Percentiles rank a stretch among this genome's conserved stretches.
phyloP scores from a whole-genome alignment of 2,329 filamentous ascomycete genomes.

The Xylaria sp. region DNA sequence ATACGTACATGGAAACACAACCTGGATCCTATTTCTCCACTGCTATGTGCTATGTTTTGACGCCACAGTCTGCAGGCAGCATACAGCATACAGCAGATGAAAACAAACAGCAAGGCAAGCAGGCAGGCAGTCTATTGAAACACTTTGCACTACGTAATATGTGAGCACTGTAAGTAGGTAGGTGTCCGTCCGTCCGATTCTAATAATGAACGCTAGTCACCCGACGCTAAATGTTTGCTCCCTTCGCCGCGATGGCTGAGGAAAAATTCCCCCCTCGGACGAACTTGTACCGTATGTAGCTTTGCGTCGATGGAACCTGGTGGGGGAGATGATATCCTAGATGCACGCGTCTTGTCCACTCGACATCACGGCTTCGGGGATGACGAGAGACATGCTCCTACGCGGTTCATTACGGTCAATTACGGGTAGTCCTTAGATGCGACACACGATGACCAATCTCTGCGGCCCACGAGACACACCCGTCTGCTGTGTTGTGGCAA shows the following conservation, averaged over 20 bases:
- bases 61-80: slow-evolving; percentile 25
- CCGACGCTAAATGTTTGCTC: slow-evolving; percentile 35
- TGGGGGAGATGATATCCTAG: slow-evolving; percentile 12
- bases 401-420: slow-evolving; percentile 35
- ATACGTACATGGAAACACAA: slow-evolving; percentile 15
- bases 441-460: slow-evolving; percentile 51
- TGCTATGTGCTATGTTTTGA: slow-evolving; percentile 14
- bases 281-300: slow-evolving; percentile 32
- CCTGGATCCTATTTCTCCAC: slow-evolving; percentile 17
- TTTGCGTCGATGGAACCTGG: slow-evolving; percentile 10
- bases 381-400: slow-evolving; percentile 47
- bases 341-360: slow-evolving; percentile 36
- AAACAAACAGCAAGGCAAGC: slow-evolving; percentile 22
- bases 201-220: neutral
- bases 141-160: slow-evolving; percentile 9
- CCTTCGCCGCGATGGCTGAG: slow-evolving; percentile 25
- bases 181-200: slow-evolving; percentile 19
- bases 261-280: slow-evolving; percentile 30
- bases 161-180: slow-evolving; percentile 15
- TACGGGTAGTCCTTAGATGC: slow-evolving; percentile 42
- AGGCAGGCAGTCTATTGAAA: slow-evolving; percentile 12
- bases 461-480: slow-evolving; percentile 56
- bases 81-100: slow-evolving; percentile 8
- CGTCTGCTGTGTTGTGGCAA: slow-evolving; percentile 53
- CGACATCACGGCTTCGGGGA: slow-evolving; percentile 42